Evolutionary conservation across 2,329 filamentous ascomycete species (phyloP).

Genomic region (Talaromyces rugulosus): DNA sequence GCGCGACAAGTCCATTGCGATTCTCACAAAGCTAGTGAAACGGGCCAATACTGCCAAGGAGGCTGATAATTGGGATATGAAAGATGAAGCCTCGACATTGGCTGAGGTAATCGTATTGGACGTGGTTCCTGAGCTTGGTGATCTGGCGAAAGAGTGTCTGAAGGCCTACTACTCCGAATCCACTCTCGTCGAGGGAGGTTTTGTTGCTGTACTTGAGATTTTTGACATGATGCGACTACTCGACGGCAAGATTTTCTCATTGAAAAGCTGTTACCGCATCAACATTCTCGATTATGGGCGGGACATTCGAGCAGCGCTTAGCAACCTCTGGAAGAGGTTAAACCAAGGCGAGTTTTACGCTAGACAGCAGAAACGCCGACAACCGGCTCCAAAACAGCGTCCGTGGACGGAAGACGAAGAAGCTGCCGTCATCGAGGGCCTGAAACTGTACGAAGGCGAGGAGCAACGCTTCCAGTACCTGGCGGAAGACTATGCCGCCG

Average conservation of each 20-base stretch:
- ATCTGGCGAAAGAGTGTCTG: conserved; percentile 18
- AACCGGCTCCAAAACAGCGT: not conserved
- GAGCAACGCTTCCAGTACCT: not conserved
- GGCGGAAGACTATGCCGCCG: conserved; percentile 9
- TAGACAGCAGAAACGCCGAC: not conserved
- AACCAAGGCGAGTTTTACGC: not conserved
- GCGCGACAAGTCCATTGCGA: not conserved
- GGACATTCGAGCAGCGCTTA: conserved; percentile 11
- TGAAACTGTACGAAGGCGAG: conserved; percentile 20
- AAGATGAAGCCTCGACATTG: conserved; percentile 11
- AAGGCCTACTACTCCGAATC: conserved; percentile 16
- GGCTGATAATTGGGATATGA: not conserved
- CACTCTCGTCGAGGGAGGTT: conserved; percentile 13
- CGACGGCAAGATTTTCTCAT: conserved; percentile 15
- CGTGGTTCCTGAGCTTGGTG: conserved; percentile 17
- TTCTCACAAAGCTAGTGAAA: not conserved
- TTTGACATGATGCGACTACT: conserved; percentile 16
- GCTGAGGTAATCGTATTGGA: conserved; percentile 18
- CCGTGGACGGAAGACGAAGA: conserved; percentile 23
- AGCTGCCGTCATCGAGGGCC: conserved; percentile 21
- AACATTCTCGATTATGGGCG: conserved; percentile 2
- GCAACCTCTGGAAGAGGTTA: conserved; percentile 13
- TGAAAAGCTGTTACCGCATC: conserved; percentile 12
- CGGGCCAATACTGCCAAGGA: conserved; percentile 1
- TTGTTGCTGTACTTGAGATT: conserved; percentile 16